Base-by-base conservation (phyloP, 129 eudicot species). In the Chrysanthemum lavandulifolium region DNA sequence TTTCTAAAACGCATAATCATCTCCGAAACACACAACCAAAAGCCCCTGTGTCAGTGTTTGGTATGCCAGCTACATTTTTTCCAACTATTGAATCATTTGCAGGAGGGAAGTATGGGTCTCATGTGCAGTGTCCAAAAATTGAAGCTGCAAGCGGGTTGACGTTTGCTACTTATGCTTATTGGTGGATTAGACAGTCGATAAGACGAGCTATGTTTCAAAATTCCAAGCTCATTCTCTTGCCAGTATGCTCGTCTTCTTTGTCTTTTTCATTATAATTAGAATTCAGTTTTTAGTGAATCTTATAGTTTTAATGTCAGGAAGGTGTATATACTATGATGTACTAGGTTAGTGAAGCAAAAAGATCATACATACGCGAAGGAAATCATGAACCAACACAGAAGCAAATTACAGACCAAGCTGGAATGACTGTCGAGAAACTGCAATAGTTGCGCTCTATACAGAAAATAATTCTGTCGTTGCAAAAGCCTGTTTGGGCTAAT, bases 101-200 rank as follows among this genome's bases (percentile, higher is more conserved):
- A 95, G 99, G 97, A 82, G 64, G 99, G 99, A 53, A 90, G 97
- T 80, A 79, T 77, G 94, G 99, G 99, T 12, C 91, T 95, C 15
- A 86, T 95, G 91, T 66, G 75, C 78, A 88, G 96, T 74, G 90
- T 95, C 13, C 81, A 84, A 77, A 95, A 90, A 65, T 95, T 84
- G 79, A 90, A 95, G 66, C 94, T 94, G 15, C 94, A 80, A 73
- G 85, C 85, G 53, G 97, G 94, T 61, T 90, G 96, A 74, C 86
- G 97, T n/a, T 95, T 72, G 85, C 91, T 53, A 81, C 91, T 52
- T 95, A 90, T 76, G 96, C 99, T 13, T 95, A 88, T 81, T 95
- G 96, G 96, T 95, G 99, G 99, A 88, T 95, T 81, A 84, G 91
- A 73, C 97, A 90, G 66, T 54, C 94, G 7, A 79, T 91, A 62